phyloP scores from a whole-genome alignment of 1,139 yeast species.

The Komagataea norvegica region DNA sequence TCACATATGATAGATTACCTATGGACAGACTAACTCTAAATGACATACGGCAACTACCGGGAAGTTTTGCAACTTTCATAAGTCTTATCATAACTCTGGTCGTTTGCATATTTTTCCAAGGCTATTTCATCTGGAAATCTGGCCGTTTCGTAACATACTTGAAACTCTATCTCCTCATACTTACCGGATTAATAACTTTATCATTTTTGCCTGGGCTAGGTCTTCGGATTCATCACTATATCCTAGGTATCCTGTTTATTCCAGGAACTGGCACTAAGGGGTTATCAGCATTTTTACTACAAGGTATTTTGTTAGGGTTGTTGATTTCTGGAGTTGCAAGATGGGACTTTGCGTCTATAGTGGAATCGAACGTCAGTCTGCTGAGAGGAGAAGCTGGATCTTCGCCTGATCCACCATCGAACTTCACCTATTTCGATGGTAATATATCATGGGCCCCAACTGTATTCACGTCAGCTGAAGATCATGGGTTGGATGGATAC shows the following conservation, averaged over 20 bases:
- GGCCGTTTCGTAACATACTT: constrained; percentile 64
- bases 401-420: constrained; percentile 15
- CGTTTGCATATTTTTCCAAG: constrained; percentile 63
- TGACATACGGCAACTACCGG: constrained; percentile 72
- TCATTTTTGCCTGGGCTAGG: constrained; percentile 63
- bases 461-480: not conserved
- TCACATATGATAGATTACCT: constrained; percentile 84
- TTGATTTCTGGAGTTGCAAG: constrained; percentile 80
- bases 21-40: constrained; percentile 72
- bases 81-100: constrained; percentile 32
- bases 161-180: constrained; percentile 45
- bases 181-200: constrained; percentile 45
- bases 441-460: constrained; percentile 6
- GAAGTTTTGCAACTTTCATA: constrained; percentile 63
- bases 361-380: constrained; percentile 62
- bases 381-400: constrained; percentile 14
- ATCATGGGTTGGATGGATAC: constrained; percentile 35
- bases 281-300: constrained; percentile 62
- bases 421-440: constrained; percentile 5
- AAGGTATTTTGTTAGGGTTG: constrained; percentile 79
- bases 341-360: constrained; percentile 91
- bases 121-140: constrained; percentile 71
- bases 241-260: constrained; percentile 67
- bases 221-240: constrained; percentile 83
- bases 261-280: constrained; percentile 89